Percentiles rank a stretch among this genome's conserved stretches.
These are phyloP conservation scores for Fusarium clavum DNA, from an alignment of 2,329 filamentous ascomycete genomes.

Conservation along the genomic window DNA sequence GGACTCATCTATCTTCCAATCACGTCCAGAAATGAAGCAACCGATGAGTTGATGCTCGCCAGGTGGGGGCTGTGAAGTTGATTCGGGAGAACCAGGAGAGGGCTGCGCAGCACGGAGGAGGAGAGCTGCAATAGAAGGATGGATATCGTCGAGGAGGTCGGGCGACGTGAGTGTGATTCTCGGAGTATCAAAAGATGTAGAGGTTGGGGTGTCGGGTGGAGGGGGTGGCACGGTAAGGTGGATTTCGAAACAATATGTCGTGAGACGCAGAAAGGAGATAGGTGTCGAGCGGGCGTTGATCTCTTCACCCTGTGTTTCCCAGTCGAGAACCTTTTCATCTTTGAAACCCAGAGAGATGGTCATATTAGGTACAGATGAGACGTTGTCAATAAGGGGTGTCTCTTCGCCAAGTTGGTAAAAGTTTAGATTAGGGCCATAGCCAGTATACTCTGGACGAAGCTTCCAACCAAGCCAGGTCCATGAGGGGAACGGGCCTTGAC, in stretches of 20 bases:
- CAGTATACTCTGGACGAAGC: constrained; percentile 41
- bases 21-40: constrained; percentile 49
- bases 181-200: constrained; percentile 21
- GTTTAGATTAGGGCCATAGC: constrained; percentile 47
- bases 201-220: constrained; percentile 10
- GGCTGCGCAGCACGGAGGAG: constrained; percentile 36
- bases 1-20: constrained; percentile 46
- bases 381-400: constrained; percentile 45
- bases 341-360: constrained; percentile 52
- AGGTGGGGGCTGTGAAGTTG: constrained; percentile 30
- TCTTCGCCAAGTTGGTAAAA: constrained; percentile 49
- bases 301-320: constrained; percentile 52
- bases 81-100: constrained; percentile 28
- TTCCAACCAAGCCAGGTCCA: constrained; percentile 56
- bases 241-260: constrained; percentile 51
- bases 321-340: constrained; percentile 50
- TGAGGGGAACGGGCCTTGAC: constrained; percentile 49
- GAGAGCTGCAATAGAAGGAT: constrained; percentile 37
- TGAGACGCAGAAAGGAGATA: constrained; percentile 50
- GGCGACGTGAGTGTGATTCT: constrained; percentile 38
- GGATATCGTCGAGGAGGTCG: constrained; percentile 39
- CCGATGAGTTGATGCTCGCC: constrained; percentile 46
- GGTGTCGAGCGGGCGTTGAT: constrained; percentile 45
- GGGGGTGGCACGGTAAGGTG: constrained; percentile 35
- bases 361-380: constrained; percentile 50